Base-by-base conservation (phyloP, 2,329 filamentous ascomycete species). In the Neonectria faginata region DNA sequence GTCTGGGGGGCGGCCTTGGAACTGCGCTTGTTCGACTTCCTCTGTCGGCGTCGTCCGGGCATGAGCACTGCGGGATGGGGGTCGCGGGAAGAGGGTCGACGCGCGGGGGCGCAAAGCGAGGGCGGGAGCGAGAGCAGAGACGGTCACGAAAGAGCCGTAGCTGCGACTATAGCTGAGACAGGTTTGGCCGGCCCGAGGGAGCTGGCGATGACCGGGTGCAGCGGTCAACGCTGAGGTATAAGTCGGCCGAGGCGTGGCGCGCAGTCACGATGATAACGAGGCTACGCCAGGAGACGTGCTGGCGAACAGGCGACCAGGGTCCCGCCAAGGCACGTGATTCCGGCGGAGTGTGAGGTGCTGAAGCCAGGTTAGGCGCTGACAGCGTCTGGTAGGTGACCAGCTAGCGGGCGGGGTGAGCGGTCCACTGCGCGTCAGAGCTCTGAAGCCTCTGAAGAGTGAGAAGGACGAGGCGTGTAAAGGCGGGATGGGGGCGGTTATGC, bases 151-250 rank as follows among this genome's bases (percentile, higher is more conserved):
- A 41, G 39, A 18, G 60, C 45, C 60, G 53, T 51, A 61, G 54
- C 64, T 51, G 31, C 16, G 7, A 33, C 47, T 29, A 20, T 57
- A 55, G 60, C 65, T 60, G 65, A 67, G 65, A 66, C 59, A 50
- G 54, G 44, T 36, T 57, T 53, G 25, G 45, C 45, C 52, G 44
- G 55, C 60, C 59, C 61, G 50, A 18, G 22, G 60, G 60, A 65
- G 69, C 66, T 71, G 64, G 67, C 65, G 72, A 72, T 60, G 70
- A 73, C 70, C 69, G 65, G 70, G 61, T 70, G 64, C 72, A 72
- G 71, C 72, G 69, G 65, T 68, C 71, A 69, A 74, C 69, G 75
- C 74, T 76, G 67, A 42, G 67, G 70, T 77, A 66, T 76, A 73
- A 77, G 75, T 75, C 74, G 50, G 47, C 50, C 61, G 73, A 71